A percentile compares a stretch with the other conserved stretches of the same genome.
These are phyloP conservation scores for Tetramitus jugosus DNA, from an alignment of 208 protist genomes.

Conservation along the genomic window DNA sequence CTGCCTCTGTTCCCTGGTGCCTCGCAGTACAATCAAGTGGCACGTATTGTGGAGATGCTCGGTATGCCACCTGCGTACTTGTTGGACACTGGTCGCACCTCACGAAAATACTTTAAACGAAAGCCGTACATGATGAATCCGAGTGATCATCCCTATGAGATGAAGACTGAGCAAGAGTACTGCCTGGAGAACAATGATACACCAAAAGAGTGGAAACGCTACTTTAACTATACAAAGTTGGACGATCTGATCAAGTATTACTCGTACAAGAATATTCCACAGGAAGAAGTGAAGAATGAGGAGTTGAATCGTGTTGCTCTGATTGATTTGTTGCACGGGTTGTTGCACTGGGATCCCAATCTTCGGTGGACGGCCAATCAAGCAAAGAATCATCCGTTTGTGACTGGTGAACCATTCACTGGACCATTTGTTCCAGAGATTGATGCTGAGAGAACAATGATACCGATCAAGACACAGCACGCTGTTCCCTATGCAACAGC, in stretches of 20 bases:
- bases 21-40: constrained; percentile 44
- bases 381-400: constrained; percentile 46
- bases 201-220: constrained; percentile 6
- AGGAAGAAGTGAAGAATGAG: not conserved
- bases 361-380: constrained; percentile 39
- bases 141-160: not conserved
- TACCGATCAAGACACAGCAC: not conserved
- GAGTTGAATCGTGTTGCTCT: not conserved
- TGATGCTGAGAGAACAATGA: not conserved
- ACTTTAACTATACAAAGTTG: constrained; percentile 20
- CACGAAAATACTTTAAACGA: not conserved
- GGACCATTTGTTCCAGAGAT: constrained; percentile 30
- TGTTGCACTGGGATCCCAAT: constrained; percentile 40
- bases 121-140: not conserved
- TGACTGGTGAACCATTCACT: constrained; percentile 35
- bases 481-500: too few relatives aligned
- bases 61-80: not conserved
- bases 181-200: not conserved
- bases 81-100: constrained; percentile 8
- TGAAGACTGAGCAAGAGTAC: constrained; percentile 3
- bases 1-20: constrained; percentile 52
- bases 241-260: constrained; percentile 9
- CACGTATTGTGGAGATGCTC: constrained; percentile 35
- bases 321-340: constrained; percentile 40
- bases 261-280: too few relatives aligned